Evolutionary conservation across 2,329 filamentous ascomycete species (phyloP).

Genomic region (Didymosphaeria variabile): DNA sequence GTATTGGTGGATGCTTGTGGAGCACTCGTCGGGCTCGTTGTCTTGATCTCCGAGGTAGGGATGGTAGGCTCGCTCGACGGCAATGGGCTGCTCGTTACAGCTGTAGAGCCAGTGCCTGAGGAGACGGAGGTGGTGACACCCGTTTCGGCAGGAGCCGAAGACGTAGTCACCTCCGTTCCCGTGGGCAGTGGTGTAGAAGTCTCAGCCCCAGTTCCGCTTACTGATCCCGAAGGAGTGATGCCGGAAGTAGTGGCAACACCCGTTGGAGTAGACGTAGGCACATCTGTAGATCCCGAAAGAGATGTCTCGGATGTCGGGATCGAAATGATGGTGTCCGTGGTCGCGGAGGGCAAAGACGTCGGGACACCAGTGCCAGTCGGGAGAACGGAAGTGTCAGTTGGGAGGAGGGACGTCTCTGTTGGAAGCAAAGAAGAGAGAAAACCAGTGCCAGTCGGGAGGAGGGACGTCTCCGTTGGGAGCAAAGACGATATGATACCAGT

Average conservation of each 20-base stretch:
- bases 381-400: not conserved
- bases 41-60: constrained; percentile 14
- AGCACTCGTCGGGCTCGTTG: not conserved
- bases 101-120: not conserved
- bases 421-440: not conserved
- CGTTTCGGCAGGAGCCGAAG: constrained; percentile 12
- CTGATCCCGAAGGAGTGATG: constrained; percentile 9
- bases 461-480: not conserved
- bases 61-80: constrained; percentile 2
- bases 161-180: constrained; percentile 21
- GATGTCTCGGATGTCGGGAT: constrained; percentile 13
- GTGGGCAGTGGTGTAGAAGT: constrained; percentile 14
- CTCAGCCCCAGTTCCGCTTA: constrained; percentile 18
- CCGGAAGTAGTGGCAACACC: constrained; percentile 17
- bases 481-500: not conserved
- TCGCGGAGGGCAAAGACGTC: not conserved
- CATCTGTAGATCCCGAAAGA: not conserved
- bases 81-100: not conserved
- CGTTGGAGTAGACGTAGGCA: constrained; percentile 3
- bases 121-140: not conserved
- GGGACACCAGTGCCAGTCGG: constrained; percentile 1
- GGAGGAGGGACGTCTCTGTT: not conserved
- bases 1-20: not conserved
- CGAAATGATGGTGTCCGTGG: not conserved
- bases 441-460: constrained; percentile 1